These are phyloP conservation scores for Pulveroboletus sp. DNA, from an alignment of 768 basidiomycete species.

Conservation along the genomic window DNA sequence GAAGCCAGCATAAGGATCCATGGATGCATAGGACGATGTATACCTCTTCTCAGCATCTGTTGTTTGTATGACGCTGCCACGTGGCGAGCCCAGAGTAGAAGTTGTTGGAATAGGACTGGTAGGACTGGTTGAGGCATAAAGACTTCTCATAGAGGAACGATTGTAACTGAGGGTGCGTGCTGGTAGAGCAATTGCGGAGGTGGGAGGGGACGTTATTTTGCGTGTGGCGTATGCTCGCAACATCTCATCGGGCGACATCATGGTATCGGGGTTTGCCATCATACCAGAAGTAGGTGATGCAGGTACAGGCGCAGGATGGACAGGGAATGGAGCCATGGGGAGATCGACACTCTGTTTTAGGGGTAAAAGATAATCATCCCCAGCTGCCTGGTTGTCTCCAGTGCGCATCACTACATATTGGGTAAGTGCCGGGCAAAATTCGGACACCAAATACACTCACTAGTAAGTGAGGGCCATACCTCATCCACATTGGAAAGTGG, in stretches of 20 bases:
- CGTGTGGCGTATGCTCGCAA: slow-evolving; percentile 65
- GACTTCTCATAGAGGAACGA: slow-evolving; percentile 26
- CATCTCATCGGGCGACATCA: slow-evolving; percentile 70
- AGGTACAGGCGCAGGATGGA: slow-evolving; percentile 21
- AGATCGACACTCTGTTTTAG: slow-evolving; percentile 21
- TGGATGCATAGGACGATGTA: slow-evolving; percentile 21
- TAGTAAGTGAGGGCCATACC: slow-evolving; percentile 61
- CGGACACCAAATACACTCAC: slow-evolving; percentile 36
- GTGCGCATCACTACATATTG: slow-evolving; percentile 65
- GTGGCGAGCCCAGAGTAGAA: slow-evolving; percentile 9
- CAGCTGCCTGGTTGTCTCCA: slow-evolving; percentile 30
- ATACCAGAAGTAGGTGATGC: slow-evolving; percentile 35
- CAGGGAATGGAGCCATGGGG: slow-evolving; percentile 33
- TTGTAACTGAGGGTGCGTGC: slow-evolving; percentile 21
- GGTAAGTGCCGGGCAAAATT: slow-evolving; percentile 4
- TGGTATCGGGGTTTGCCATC: slow-evolving; percentile 37
- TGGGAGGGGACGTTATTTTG: slow-evolving; percentile 32
- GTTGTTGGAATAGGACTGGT: slow-evolving; percentile 12
- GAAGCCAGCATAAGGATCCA: slow-evolving; percentile 23
- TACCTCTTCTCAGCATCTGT: slow-evolving; percentile 19
- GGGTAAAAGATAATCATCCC: slow-evolving; percentile 46
- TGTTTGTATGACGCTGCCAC: slow-evolving; percentile 7
- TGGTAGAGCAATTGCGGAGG: slow-evolving; percentile 30
- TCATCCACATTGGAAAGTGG: slow-evolving; percentile 46
- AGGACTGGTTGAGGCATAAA: slow-evolving; percentile 23